Conservation (phyloP, 2,329 filamentous ascomycete species). For the Davidsoniella eucalypti region DNA sequence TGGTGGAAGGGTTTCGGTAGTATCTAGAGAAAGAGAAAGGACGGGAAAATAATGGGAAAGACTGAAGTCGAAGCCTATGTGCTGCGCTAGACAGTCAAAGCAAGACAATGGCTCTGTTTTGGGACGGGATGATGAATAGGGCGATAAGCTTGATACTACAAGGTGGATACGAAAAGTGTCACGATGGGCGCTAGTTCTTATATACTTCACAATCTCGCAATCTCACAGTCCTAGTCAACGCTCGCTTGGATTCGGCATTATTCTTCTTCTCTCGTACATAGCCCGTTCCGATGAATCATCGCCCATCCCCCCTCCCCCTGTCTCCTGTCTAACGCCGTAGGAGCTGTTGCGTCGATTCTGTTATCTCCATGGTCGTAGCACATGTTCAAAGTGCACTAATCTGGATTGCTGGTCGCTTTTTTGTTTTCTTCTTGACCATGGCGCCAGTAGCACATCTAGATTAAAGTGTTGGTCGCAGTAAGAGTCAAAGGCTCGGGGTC, state of each 20-base stretch:
- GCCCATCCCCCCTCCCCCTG: too few relatives aligned
- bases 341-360: too few relatives aligned
- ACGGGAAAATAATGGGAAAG: neutral
- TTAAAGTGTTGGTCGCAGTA: too few relatives aligned
- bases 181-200: neutral
- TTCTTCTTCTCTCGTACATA: neutral
- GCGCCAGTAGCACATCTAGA: too few relatives aligned
- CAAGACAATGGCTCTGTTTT: neutral
- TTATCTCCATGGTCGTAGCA: too few relatives aligned
- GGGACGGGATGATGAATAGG: neutral
- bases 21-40: neutral
- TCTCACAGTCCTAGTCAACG: neutral
- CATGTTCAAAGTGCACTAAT: too few relatives aligned
- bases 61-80: neutral
- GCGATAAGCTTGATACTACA: neutral
- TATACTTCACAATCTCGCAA: neutral
- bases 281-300: too few relatives aligned
- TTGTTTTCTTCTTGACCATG: too few relatives aligned
- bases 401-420: too few relatives aligned
- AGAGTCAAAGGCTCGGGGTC: too few relatives aligned
- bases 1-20: slow-evolving; percentile 7
- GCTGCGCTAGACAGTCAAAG: neutral
- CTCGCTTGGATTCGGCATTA: neutral
- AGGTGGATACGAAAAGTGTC: neutral
- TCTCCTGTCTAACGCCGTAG: too few relatives aligned